Conservation (phyloP, 192 early-diverging fungal genomes). For the Coemansia sp. region DNA sequence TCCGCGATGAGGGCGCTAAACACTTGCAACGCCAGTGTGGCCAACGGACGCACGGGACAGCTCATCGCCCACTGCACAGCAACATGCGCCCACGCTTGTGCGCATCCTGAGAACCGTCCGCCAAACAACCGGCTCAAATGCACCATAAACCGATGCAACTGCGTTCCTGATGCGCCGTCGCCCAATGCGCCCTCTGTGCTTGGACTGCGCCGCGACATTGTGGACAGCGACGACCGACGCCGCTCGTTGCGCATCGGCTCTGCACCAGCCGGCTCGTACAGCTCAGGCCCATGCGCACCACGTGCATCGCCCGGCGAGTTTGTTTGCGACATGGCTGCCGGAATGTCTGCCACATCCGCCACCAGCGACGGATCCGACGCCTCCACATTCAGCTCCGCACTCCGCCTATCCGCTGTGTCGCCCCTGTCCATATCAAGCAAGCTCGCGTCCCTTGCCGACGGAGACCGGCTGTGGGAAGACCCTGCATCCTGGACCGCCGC, state of each 20-base stretch:
- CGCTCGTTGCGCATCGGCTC: neutral
- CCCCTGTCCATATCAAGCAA: neutral
- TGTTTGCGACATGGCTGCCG: conserved; percentile 22
- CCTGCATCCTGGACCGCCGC: neutral
- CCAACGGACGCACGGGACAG: conserved; percentile 37
- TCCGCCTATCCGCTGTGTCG: neutral
- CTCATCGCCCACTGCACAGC: conserved; percentile 50
- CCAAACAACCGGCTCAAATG: conserved; percentile 39
- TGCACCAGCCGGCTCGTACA: neutral
- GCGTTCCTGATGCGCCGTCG: neutral
- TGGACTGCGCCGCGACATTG: neutral
- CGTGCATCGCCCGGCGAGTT: conserved; percentile 11
- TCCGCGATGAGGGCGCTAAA: conserved; percentile 38
- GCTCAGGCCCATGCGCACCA: neutral
- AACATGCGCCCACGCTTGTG: conserved; percentile 37
- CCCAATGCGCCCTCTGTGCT: neutral
- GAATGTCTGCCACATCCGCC: conserved; percentile 39
- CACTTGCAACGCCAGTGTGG: conserved; percentile 27
- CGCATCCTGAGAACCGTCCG: conserved; percentile 21
- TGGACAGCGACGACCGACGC: neutral
- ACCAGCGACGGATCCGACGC: conserved; percentile 36
- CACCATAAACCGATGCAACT: conserved; percentile 35
- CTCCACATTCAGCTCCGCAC: conserved; percentile 6
- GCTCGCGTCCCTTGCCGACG: neutral
- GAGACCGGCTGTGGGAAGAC: neutral